Conservation (phyloP, 306 rosid genomes). For the Cicer judaicum region DNA sequence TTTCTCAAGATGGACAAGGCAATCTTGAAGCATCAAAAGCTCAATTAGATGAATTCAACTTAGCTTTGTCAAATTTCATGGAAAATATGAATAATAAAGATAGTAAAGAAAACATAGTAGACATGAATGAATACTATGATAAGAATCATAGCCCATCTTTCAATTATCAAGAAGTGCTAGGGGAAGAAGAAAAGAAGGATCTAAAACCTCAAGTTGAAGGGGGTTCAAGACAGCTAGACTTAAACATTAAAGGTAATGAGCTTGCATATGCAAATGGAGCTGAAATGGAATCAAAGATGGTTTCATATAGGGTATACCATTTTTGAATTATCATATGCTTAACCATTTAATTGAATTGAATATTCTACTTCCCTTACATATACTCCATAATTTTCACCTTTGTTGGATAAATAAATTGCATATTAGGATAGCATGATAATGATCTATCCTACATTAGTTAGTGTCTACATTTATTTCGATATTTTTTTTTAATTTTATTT, state of each 20-base stretch:
- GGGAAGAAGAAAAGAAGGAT: slow-evolving; percentile 51
- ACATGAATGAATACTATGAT: slow-evolving; percentile 48
- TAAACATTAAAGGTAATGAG: slow-evolving; percentile 75
- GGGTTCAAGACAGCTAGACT: slow-evolving; percentile 65
- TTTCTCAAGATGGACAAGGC: slow-evolving; percentile 59
- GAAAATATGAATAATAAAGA: slow-evolving; percentile 67
- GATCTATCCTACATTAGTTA: not conserved
- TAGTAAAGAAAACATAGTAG: slow-evolving; percentile 52
- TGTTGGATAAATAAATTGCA: slow-evolving; percentile 12
- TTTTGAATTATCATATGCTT: slow-evolving; percentile 29
- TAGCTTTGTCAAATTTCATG: slow-evolving; percentile 71
- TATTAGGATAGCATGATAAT: slow-evolving; percentile 12
- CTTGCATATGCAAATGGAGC: slow-evolving; percentile 58
- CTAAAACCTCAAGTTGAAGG: slow-evolving; percentile 59
- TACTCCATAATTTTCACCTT: slow-evolving; percentile 21
- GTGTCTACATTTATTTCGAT: too few species aligned
- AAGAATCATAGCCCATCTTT: slow-evolving; percentile 50
- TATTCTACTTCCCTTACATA: slow-evolving; percentile 21
- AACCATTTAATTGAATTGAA: slow-evolving; percentile 29
- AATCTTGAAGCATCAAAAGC: slow-evolving; percentile 64
- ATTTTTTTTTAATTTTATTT: too few species aligned
- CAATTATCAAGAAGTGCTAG: slow-evolving; percentile 39
- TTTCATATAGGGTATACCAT: slow-evolving; percentile 56
- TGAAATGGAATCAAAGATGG: slow-evolving; percentile 62
- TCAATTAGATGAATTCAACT: slow-evolving; percentile 68